A percentile compares a stretch with the other conserved stretches of the same genome.
phyloP scores from a whole-genome alignment of 1,139 yeast species.

The Meyerozyma sp. region DNA sequence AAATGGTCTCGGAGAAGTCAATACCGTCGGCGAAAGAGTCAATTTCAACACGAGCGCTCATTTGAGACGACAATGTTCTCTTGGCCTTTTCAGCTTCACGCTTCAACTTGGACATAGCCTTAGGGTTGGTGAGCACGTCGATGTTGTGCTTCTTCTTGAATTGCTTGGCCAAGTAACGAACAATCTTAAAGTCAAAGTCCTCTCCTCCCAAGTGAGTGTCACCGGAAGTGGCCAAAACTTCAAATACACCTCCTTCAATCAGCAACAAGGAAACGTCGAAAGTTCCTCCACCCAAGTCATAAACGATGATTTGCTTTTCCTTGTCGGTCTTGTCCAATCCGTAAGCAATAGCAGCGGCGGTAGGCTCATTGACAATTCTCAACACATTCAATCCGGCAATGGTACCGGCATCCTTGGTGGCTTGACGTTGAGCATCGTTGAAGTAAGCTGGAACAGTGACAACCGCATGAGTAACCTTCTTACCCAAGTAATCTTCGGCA shows the following conservation, averaged over 20 bases:
- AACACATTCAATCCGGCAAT: slow-evolving; percentile 93
- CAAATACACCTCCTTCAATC: slow-evolving; percentile 50
- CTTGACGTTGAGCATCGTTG: slow-evolving; percentile 98
- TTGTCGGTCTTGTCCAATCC: slow-evolving; percentile 78
- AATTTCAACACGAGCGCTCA: slow-evolving; percentile 85
- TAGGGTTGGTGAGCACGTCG: slow-evolving; percentile 68
- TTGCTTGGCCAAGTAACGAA: slow-evolving; percentile 76
- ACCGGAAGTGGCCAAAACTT: slow-evolving; percentile 50
- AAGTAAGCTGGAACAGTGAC: slow-evolving; percentile 97
- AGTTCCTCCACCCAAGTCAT: slow-evolving; percentile 54
- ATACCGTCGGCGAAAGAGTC: slow-evolving; percentile 95
- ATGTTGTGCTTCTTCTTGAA: slow-evolving; percentile 85
- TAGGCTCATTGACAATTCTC: slow-evolving; percentile 96
- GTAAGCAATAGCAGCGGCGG: slow-evolving; percentile 98
- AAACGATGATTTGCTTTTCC: slow-evolving; percentile 46
- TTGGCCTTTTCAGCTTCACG: slow-evolving; percentile 97
- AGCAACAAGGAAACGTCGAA: slow-evolving; percentile 48
- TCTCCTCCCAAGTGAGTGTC: slow-evolving; percentile 72
- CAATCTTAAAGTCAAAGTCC: slow-evolving; percentile 88
- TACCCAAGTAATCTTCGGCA: slow-evolving; percentile 88
- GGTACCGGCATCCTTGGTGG: slow-evolving; percentile 96
- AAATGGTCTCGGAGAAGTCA: slow-evolving; percentile 87
- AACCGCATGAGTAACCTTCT: slow-evolving; percentile 87
- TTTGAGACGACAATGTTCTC: slow-evolving; percentile 88
- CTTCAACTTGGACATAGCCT: slow-evolving; percentile 85